Conservation (phyloP, 768 basidiomycete genomes). For the Naematelia encephala region DNA sequence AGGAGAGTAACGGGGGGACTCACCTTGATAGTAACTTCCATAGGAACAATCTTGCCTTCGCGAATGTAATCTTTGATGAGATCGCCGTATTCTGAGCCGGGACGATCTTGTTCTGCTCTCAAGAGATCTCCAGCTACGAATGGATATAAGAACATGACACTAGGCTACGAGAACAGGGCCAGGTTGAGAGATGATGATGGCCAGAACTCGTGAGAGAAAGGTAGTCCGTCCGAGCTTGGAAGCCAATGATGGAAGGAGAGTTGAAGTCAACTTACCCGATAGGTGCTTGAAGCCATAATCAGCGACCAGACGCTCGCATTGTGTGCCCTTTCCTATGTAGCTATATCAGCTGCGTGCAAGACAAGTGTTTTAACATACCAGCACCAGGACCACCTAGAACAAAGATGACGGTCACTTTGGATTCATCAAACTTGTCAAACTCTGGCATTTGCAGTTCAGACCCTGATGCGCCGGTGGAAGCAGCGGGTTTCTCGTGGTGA, state of each 20-base stretch:
- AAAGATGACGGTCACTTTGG: constrained; percentile 81
- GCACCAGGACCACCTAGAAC: constrained; percentile 97
- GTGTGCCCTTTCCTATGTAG: constrained; percentile 84
- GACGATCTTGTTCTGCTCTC: constrained; percentile 85
- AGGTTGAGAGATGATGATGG: not conserved
- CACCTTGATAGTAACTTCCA: constrained; percentile 84
- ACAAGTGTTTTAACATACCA: constrained; percentile 57
- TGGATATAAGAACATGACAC: too few relatives aligned
- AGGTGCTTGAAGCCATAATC: constrained; percentile 89
- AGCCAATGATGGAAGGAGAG: not conserved
- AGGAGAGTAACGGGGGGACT: constrained; percentile 3
- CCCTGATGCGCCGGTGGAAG: not conserved
- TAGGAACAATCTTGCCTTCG: constrained; percentile 91
- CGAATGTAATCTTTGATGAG: constrained; percentile 83
- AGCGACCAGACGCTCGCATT: constrained; percentile 76
- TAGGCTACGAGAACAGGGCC: too few relatives aligned
- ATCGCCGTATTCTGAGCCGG: constrained; percentile 74
- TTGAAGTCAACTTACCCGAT: constrained; percentile 62
- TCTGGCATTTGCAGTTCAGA: constrained; percentile 17
- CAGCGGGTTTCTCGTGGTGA: constrained; percentile 8
- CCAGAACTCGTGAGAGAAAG: too few relatives aligned
- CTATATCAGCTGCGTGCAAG: not conserved
- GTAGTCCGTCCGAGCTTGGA: too few relatives aligned
- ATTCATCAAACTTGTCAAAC: constrained; percentile 61
- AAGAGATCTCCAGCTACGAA: constrained; percentile 96